Evolutionary conservation across 2,329 filamentous ascomycete genomes (phyloP), one percentile per base, ranked within the genome.

Genomic region (Lojkania enalia): DNA sequence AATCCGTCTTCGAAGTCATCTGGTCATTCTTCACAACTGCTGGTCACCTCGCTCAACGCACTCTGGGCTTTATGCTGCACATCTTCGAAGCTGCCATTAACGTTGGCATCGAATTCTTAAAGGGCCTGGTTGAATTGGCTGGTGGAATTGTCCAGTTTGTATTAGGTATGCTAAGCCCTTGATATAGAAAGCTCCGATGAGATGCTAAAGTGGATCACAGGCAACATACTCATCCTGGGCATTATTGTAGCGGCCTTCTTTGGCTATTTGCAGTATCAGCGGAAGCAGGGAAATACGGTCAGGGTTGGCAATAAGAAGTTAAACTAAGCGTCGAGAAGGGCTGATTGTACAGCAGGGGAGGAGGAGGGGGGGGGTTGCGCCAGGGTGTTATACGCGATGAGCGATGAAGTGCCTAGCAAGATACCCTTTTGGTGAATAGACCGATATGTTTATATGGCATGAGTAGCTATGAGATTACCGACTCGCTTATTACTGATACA

Each of bases 261-360:
- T 39, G 66, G 57, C n/a, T 69, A 66, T 54, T 46, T 70, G 35
- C 60, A 65, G 49, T 69, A 67, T 48, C 64, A 69, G 55, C 60
- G 63, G 40, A 63, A 52, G 41, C 66, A 69, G 53, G 66, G 66
- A 19, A 60, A 57, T 16, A 56, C 61, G 15, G 64, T 70, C 30
- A 52, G 60, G 35, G 60, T 69, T 20, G 66, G 65, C 25, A 60
- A 67, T 49, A 70, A 69, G 58, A 70, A 70, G 54, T 39, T 69
- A 33, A 70, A 68, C 46, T 69, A 33, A 15, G 30, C 7, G 23
- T 7, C 30, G 30, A 33, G 6, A 33, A 33, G 7, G 30, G 14
- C 30, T 7, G 23, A 27, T n/a, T 27, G 7, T 7, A 27, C n/a
- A 27, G 7, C 23, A 7, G 7, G 23, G n/a, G n/a, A 9, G 23